Conservation (phyloP, 345 rosid species). For the Aethionema arabicum region DNA sequence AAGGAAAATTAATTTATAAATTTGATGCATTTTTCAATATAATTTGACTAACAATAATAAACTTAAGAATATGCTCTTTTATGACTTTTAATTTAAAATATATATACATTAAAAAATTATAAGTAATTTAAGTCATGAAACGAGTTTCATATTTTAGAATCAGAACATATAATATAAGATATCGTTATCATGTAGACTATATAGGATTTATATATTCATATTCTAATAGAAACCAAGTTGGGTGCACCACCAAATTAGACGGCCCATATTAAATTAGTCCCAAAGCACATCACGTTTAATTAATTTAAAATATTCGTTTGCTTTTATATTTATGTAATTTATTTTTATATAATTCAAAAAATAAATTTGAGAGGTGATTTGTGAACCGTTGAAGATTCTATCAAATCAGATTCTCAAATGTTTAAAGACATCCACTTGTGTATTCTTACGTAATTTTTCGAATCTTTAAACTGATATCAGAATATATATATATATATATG, state of each 20-base stretch:
- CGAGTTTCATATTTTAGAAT: slow-evolving; percentile 28
- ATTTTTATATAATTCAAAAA: background rate
- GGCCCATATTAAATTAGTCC: slow-evolving; percentile 23
- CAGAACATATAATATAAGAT: slow-evolving; percentile 1
- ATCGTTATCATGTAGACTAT: slow-evolving; percentile 7
- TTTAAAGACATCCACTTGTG: slow-evolving; percentile 32
- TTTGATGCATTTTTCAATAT: too few relatives aligned
- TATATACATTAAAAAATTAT: too few relatives aligned
- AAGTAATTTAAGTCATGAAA: background rate
- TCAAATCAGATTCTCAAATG: slow-evolving; percentile 38
- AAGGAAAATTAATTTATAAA: too few relatives aligned
- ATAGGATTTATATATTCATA: slow-evolving; percentile 16
- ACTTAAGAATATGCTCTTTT: too few relatives aligned
- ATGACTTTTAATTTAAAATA: too few relatives aligned
- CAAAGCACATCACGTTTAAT: slow-evolving; percentile 27
- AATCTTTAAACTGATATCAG: slow-evolving; percentile 15
- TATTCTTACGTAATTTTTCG: slow-evolving; percentile 6
- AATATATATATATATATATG: slow-evolving; percentile 4
- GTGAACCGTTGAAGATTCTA: slow-evolving; percentile 35
- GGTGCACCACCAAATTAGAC: slow-evolving; percentile 31
- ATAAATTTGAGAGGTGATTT: slow-evolving; percentile 13
- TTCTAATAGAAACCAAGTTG: slow-evolving; percentile 32
- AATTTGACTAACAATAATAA: too few relatives aligned
- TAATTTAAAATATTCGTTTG: slow-evolving; percentile 19
- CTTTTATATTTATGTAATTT: slow-evolving; percentile 1